Percentiles rank a stretch among this genome's conserved stretches.
phyloP scores from a whole-genome alignment of 2,329 filamentous ascomycete genomes.

The Emmonsia crescens region DNA sequence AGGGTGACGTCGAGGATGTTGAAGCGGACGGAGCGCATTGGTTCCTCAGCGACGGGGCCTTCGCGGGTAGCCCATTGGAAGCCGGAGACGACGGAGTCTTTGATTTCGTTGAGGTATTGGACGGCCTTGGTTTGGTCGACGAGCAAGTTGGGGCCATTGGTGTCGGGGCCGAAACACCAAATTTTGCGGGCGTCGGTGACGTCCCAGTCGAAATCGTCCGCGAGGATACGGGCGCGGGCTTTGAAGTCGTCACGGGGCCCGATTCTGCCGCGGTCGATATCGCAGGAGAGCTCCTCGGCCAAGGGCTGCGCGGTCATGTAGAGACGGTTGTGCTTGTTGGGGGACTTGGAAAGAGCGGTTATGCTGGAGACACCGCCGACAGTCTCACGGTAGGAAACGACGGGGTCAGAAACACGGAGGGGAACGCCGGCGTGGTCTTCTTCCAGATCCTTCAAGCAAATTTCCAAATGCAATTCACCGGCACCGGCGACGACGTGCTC shows the following conservation, averaged over 20 bases:
- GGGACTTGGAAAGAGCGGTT: conserved; percentile 95
- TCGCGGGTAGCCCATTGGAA: conserved; percentile 99
- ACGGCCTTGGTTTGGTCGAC: conserved; percentile 99
- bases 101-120: conserved; percentile 99
- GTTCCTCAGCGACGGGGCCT: conserved; percentile 96
- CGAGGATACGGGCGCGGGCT: conserved; percentile 87
- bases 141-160: conserved; percentile 93
- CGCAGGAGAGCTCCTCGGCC: conserved; percentile 77
- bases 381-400: conserved; percentile 98
- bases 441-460: conserved; percentile 99
- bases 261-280: conserved; percentile 89
- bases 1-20: conserved; percentile 99
- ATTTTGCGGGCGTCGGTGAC: conserved; percentile 99
- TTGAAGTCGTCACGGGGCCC: conserved; percentile 97
- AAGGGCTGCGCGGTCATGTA: conserved; percentile 91
- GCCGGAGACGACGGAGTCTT: conserved; percentile 98
- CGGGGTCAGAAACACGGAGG: conserved; percentile 93
- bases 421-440: conserved; percentile 98
- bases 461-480: conserved; percentile 98
- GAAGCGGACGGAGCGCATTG: conserved; percentile 93
- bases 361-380: conserved; percentile 78
- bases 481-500: conserved; percentile 99
- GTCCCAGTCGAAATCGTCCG: conserved; percentile 97
- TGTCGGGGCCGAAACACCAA: conserved; percentile 99
- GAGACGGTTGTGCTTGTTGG: conserved; percentile 99